Evolutionary conservation across 2,329 filamentous ascomycete genomes (phyloP).

Genomic region (Aspergillus ochraceoroseus): DNA sequence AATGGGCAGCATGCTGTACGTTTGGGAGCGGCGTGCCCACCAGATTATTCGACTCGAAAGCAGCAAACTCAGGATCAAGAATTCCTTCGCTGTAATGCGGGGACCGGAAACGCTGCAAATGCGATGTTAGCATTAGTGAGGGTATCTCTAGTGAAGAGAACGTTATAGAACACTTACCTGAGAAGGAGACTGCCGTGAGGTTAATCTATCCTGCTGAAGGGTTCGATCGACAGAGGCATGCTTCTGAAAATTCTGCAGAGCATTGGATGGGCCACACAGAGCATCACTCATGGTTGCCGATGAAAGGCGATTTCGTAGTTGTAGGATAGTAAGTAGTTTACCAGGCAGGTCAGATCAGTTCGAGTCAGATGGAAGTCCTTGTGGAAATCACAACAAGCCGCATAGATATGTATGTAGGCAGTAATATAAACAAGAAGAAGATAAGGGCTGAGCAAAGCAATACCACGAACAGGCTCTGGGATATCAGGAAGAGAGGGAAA

Average conservation of each 20-base stretch:
- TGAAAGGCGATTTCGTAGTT: not conserved
- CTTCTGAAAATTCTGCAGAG: slow-evolving; percentile 67
- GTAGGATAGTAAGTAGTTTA: not conserved
- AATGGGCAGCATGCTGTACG: slow-evolving; percentile 35
- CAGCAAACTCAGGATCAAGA: slow-evolving; percentile 63
- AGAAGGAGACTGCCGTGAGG: slow-evolving; percentile 50
- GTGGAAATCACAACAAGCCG: not conserved
- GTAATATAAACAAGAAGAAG: slow-evolving; percentile 8
- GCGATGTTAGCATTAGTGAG: slow-evolving; percentile 13
- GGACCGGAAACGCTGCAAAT: slow-evolving; percentile 58
- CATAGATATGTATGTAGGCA: not conserved
- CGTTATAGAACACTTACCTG: slow-evolving; percentile 46
- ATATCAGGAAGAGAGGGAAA: slow-evolving; percentile 7
- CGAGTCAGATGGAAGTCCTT: not conserved
- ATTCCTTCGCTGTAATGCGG: slow-evolving; percentile 50
- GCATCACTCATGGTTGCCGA: slow-evolving; percentile 56
- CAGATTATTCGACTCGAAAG: slow-evolving; percentile 53
- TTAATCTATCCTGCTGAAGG: slow-evolving; percentile 66
- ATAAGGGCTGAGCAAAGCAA: slow-evolving; percentile 4
- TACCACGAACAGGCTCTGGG: not conserved
- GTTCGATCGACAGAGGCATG: slow-evolving; percentile 64
- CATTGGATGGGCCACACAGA: slow-evolving; percentile 70
- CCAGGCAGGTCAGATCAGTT: not conserved
- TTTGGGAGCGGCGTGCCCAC: slow-evolving; percentile 34
- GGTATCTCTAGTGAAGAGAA: not conserved